Conservation (phyloP, 2,329 filamentous ascomycete genomes). For the Aureobasidium subglaciale region DNA sequence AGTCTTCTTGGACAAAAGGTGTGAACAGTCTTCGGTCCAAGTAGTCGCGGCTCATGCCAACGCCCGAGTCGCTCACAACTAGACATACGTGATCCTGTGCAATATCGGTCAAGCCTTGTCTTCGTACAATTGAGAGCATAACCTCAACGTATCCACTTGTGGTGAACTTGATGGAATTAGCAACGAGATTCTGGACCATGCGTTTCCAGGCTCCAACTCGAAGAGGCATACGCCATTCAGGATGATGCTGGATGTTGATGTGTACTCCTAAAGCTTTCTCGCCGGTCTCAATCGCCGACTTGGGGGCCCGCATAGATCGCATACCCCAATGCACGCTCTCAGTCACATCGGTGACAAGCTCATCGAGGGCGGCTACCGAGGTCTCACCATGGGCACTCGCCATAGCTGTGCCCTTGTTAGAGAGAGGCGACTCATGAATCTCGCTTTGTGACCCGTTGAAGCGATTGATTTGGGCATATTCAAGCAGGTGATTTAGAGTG, state of each 20-base stretch:
- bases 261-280: neutral
- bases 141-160: slow-evolving; percentile 31
- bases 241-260: neutral
- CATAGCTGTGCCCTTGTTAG: too few species aligned
- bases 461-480: slow-evolving; percentile 17
- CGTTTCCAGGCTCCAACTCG: slow-evolving; percentile 30
- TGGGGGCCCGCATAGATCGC: neutral
- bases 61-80: too few species aligned
- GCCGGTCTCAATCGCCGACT: neutral
- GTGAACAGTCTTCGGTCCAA: slow-evolving; percentile 24
- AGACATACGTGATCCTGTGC: too few species aligned
- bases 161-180: slow-evolving; percentile 43
- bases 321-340: neutral
- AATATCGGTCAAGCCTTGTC: too few species aligned
- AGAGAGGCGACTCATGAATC: neutral
- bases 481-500: slow-evolving; percentile 25
- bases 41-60: slow-evolving; percentile 27
- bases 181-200: slow-evolving; percentile 39
- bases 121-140: slow-evolving; percentile 17
- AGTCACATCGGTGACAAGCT: neutral
- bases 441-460: neutral
- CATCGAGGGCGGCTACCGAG: neutral
- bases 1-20: slow-evolving; percentile 29
- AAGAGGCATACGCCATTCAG: neutral
- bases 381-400: too few species aligned